Percentiles rank a stretch among this genome's conserved stretches.
Evolutionary conservation across 2,329 filamentous ascomycete species (phyloP).

Genomic region (Tolypocladium capitatum): DNA sequence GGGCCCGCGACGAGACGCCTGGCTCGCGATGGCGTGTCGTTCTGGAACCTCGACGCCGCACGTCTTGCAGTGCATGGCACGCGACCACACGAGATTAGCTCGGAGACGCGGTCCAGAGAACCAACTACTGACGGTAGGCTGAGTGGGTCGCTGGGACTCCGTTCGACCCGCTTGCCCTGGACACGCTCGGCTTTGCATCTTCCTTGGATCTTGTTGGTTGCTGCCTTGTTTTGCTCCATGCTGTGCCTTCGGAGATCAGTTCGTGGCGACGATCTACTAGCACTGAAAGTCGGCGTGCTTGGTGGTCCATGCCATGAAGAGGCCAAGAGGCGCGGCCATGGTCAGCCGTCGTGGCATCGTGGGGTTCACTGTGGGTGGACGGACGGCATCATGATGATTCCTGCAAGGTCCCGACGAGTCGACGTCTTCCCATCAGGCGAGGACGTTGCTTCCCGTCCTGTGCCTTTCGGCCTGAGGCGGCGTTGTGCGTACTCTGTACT

Average conservation of each 20-base stretch:
- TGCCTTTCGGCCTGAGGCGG: background rate
- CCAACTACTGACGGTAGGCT: background rate
- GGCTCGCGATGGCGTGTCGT: constrained; percentile 16
- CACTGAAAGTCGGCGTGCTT: background rate
- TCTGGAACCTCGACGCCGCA: constrained; percentile 11
- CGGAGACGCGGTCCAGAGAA: background rate
- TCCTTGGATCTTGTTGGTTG: background rate
- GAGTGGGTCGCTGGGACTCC: background rate
- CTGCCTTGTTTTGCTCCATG: background rate
- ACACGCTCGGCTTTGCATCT: background rate
- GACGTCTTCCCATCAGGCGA: background rate
- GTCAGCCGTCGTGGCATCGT: background rate
- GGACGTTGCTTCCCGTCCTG: background rate
- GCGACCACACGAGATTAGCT: background rate
- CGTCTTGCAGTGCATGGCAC: too few species aligned
- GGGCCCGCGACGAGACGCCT: background rate
- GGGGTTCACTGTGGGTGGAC: background rate
- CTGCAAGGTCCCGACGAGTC: background rate
- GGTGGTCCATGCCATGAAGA: background rate
- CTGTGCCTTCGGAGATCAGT: background rate
- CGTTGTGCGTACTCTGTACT: too few species aligned
- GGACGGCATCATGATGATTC: background rate
- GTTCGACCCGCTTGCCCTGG: background rate
- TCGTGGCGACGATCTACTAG: background rate
- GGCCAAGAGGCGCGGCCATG: background rate